phyloP scores from a whole-genome alignment of 1,284 basidiomycete species.

The Volvariella surrecta region DNA sequence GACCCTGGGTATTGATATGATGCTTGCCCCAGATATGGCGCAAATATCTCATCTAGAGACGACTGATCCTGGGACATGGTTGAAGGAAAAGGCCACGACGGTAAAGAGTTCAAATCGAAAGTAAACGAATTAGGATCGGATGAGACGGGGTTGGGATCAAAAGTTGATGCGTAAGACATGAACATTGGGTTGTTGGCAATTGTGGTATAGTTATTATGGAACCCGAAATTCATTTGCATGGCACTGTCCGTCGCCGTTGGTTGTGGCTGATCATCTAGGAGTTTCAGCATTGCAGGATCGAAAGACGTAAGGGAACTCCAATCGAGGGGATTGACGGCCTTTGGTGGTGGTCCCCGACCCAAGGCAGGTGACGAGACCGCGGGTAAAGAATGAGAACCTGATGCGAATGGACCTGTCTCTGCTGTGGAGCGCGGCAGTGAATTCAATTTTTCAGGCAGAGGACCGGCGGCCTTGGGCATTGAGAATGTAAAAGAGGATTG shows the following conservation, averaged over 20 bases:
- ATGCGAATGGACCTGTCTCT: slow-evolving; percentile 12
- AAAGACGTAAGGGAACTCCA: slow-evolving; percentile 58
- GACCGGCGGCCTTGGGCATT: slow-evolving; percentile 38
- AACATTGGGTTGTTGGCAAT: slow-evolving; percentile 73
- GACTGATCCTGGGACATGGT: slow-evolving; percentile 22
- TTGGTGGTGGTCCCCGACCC: slow-evolving; percentile 18
- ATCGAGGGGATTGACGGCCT: slow-evolving; percentile 40
- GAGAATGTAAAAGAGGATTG: slow-evolving; percentile 69
- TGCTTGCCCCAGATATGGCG: slow-evolving; percentile 39
- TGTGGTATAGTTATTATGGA: slow-evolving; percentile 47
- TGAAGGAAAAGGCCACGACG: slow-evolving; percentile 32
- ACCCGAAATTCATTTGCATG: slow-evolving; percentile 57
- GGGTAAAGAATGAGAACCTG: slow-evolving; percentile 19
- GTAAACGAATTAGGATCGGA: slow-evolving; percentile 23
- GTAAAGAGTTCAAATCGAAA: slow-evolving; percentile 30
- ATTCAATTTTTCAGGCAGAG: neutral
- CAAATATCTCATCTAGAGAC: slow-evolving; percentile 55
- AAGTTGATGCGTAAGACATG: slow-evolving; percentile 69
- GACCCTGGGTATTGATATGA: slow-evolving; percentile 30
- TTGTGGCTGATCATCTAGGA: slow-evolving; percentile 50
- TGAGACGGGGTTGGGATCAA: slow-evolving; percentile 28
- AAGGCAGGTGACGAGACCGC: slow-evolving; percentile 23
- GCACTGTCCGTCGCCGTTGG: slow-evolving; percentile 40
- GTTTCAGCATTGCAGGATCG: slow-evolving; percentile 51
- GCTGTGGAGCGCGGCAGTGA: slow-evolving; percentile 2